Conservation (phyloP, 495 filamentous ascomycete species). For the Penicillium manginii region DNA sequence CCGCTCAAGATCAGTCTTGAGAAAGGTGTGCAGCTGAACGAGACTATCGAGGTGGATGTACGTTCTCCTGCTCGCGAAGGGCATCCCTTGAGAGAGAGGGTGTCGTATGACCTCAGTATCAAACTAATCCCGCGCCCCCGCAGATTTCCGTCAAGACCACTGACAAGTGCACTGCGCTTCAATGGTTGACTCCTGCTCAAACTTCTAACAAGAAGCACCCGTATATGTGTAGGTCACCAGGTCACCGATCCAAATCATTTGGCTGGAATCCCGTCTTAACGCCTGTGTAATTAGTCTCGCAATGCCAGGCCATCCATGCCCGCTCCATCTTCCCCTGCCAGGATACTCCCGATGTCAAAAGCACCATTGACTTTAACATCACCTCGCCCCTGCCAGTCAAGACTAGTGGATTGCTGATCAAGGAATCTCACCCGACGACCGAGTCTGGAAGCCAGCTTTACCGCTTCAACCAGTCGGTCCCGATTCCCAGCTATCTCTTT, state of each 20-base stretch:
- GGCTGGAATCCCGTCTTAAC: background rate
- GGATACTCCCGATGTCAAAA: slow-evolving; percentile 95
- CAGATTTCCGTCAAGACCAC: slow-evolving; percentile 71
- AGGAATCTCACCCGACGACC: slow-evolving; percentile 43
- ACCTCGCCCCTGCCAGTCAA: slow-evolving; percentile 84
- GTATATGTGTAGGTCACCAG: slow-evolving; percentile 75
- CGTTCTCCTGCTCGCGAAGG: slow-evolving; percentile 15
- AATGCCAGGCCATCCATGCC: slow-evolving; percentile 96
- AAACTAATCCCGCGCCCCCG: background rate
- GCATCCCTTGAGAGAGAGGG: too few relatives aligned
- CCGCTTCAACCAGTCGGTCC: slow-evolving; percentile 83
- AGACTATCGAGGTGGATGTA: slow-evolving; percentile 65
- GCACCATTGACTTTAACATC: slow-evolving; percentile 85
- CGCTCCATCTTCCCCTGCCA: slow-evolving; percentile 94
- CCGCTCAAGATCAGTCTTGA: slow-evolving; percentile 75
- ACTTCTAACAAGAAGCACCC: slow-evolving; percentile 91
- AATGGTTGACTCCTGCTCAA: slow-evolving; percentile 90
- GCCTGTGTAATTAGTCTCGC: slow-evolving; percentile 62
- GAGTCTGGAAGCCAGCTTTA: slow-evolving; percentile 60
- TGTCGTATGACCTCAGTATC: too few relatives aligned
- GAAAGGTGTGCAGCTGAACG: slow-evolving; percentile 61
- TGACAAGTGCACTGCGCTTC: slow-evolving; percentile 83
- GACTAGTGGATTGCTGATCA: slow-evolving; percentile 78
- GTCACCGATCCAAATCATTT: background rate
- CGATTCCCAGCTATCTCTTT: slow-evolving; percentile 93